A percentile compares a stretch with the other conserved stretches of the same genome.
Evolutionary conservation across 1,284 basidiomycete genomes (phyloP).

Genomic region (Chalciporus sp.): DNA sequence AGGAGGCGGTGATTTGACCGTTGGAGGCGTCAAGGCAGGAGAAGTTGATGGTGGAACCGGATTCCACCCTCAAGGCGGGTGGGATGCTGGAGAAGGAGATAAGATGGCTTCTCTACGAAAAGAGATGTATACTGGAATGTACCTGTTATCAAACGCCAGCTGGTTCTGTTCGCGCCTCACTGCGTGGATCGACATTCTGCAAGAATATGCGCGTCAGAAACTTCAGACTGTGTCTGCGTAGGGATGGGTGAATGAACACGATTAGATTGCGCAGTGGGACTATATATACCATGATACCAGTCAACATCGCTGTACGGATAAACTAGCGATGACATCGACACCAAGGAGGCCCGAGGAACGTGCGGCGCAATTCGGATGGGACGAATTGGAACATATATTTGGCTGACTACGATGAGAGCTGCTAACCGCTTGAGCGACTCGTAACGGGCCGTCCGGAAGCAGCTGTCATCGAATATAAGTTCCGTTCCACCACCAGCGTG

Average conservation of each 20-base stretch:
- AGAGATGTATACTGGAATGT: slow-evolving; percentile 2
- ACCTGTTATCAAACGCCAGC: slow-evolving; percentile 63
- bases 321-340: too few relatives aligned
- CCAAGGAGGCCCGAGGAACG: too few relatives aligned
- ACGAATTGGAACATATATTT: too few relatives aligned
- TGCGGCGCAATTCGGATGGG: too few relatives aligned
- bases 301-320: not conserved
- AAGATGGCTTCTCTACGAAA: not conserved
- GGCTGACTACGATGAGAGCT: too few relatives aligned
- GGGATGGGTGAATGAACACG: not conserved
- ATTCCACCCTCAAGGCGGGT: slow-evolving; percentile 50
- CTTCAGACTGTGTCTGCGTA: not conserved
- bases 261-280: slow-evolving; percentile 19
- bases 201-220: not conserved
- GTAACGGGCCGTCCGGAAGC: too few relatives aligned
- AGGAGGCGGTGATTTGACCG: slow-evolving; percentile 53
- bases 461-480: too few relatives aligned
- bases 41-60: slow-evolving; percentile 56
- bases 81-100: slow-evolving; percentile 42
- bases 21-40: slow-evolving; percentile 66
- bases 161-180: slow-evolving; percentile 52
- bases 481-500: too few relatives aligned
- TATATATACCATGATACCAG: slow-evolving; percentile 19
- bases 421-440: too few relatives aligned
- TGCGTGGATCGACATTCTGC: slow-evolving; percentile 52